These are phyloP conservation scores for Cymbidium sinense DNA, from an alignment of 106 monocot species.

Conservation along the genomic window DNA sequence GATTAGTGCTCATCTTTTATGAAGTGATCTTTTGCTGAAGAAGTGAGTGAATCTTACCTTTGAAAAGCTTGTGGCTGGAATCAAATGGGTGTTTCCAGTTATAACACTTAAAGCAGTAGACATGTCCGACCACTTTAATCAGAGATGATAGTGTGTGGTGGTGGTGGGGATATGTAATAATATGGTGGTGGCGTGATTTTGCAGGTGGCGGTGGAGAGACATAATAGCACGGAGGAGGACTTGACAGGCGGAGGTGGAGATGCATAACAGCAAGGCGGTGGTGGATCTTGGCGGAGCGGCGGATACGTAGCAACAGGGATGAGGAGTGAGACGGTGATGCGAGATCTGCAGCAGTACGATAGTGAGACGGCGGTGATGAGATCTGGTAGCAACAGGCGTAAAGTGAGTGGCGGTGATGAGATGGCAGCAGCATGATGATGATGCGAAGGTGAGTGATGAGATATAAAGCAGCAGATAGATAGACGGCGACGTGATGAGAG, in stretches of 20 bases:
- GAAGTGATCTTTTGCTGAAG: too few species aligned
- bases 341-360: constrained; percentile 10
- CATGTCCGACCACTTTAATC: constrained; percentile 50
- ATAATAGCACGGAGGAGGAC: constrained; percentile 3
- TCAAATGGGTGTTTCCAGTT: constrained; percentile 33
- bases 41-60: constrained; percentile 27
- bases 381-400: too few species aligned
- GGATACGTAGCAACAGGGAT: not conserved
- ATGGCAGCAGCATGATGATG: constrained; percentile 12
- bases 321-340: not conserved
- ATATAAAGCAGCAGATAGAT: constrained; percentile 19
- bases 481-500: constrained; percentile 13
- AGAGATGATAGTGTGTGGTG: constrained; percentile 14
- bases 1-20: too few species aligned
- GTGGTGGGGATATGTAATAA: constrained; percentile 22
- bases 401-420: constrained; percentile 27
- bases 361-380: constrained; percentile 14
- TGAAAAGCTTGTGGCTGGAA: constrained; percentile 41
- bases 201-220: not conserved
- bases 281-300: not conserved
- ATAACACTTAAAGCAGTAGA: constrained; percentile 66
- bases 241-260: not conserved
- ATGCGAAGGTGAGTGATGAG: not conserved
- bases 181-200: constrained; percentile 4
- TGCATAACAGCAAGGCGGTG: not conserved